phyloP scores from a whole-genome alignment of 1,284 basidiomycete genomes.

The Anthracocystis walkeri region DNA sequence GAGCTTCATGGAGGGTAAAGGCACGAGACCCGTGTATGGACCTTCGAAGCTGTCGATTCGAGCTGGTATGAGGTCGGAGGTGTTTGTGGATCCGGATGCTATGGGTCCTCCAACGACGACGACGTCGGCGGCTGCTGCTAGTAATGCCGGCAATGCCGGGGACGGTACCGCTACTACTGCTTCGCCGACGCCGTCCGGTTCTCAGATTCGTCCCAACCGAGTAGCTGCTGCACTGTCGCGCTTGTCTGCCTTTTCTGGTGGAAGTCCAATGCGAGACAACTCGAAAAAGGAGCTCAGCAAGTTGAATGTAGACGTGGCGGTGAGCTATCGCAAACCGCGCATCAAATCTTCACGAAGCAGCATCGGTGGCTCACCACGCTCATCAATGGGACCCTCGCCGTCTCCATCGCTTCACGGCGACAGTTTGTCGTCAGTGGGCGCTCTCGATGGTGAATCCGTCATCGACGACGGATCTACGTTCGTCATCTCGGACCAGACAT shows the following conservation, averaged over 20 bases:
- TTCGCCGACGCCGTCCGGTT: slow-evolving; percentile 7
- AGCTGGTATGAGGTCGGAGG: slow-evolving; percentile 10
- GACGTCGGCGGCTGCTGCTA: not conserved
- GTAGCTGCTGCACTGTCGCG: slow-evolving; percentile 35
- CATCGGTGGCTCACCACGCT: slow-evolving; percentile 25
- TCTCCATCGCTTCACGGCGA: slow-evolving; percentile 19
- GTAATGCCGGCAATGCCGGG: not conserved
- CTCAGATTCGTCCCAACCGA: slow-evolving; percentile 13
- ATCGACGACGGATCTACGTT: slow-evolving; percentile 9
- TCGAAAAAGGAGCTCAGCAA: slow-evolving; percentile 31
- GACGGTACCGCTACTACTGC: slow-evolving; percentile 6
- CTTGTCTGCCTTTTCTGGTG: slow-evolving; percentile 30
- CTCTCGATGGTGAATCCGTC: slow-evolving; percentile 1
- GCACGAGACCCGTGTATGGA: slow-evolving; percentile 10
- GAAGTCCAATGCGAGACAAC: slow-evolving; percentile 18
- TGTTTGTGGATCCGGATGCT: slow-evolving; percentile 33
- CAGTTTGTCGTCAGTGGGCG: not conserved
- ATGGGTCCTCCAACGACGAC: slow-evolving; percentile 20
- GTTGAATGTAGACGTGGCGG: slow-evolving; percentile 34
- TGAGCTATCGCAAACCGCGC: slow-evolving; percentile 31
- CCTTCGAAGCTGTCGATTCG: slow-evolving; percentile 29
- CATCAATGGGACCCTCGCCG: slow-evolving; percentile 21
- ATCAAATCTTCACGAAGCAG: slow-evolving; percentile 28
- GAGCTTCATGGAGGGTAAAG: slow-evolving; percentile 23
- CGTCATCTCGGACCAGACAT: slow-evolving; percentile 26